Evolutionary conservation across 2,329 filamentous ascomycete genomes (phyloP), one percentile per base, ranked within the genome.

Genomic region (Anthostomella pinea): DNA sequence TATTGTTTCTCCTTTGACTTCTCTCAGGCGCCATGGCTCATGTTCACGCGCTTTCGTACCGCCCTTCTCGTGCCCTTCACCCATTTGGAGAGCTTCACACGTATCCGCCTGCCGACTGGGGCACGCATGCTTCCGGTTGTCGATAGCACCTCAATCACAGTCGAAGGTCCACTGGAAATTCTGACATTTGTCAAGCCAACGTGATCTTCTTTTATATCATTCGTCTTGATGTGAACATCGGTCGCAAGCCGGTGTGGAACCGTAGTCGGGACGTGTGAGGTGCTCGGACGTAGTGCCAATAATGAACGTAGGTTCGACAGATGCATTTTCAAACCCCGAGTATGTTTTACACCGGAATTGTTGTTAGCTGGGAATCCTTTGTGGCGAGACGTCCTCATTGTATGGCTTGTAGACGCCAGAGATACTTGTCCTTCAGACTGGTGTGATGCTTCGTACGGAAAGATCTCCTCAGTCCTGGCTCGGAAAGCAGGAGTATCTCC

Each of bases 1-100:
- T 30, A 25, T 34, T 11, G 26, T 20, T 21, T 23, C 35, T 30
- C 35, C 19, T 36, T 41, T 48, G 9, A 24, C 16, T 38, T 14
- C 23, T 30, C 35, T 30, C 32, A 47, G 5, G 14, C 21, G 8
- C 30, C 33, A 21, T 39, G 41, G 27, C 43, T 49, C 24, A 38
- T 53, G 17, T 39, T 49, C 24, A 43, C 32, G 34, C 36, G 42
- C 33, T 37, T 46, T 28, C 45, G 48, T 32, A 55, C 47, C 17
- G 42, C 52, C 14, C 30, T 41, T 36, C 43, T 56, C 23, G 57
- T 51, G 33, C 45, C 46, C 40, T 44, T 52, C 6, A 52, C 46
- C 56, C 54, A 59, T 45, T 40, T 52, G 22, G 48, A 41, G 17
- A 59, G 34, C 30, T 41, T 54, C 23, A 46, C 48, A 26, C 48